phyloP scores from a whole-genome alignment of 257 asterid species.

The Euphrasia confusa region DNA sequence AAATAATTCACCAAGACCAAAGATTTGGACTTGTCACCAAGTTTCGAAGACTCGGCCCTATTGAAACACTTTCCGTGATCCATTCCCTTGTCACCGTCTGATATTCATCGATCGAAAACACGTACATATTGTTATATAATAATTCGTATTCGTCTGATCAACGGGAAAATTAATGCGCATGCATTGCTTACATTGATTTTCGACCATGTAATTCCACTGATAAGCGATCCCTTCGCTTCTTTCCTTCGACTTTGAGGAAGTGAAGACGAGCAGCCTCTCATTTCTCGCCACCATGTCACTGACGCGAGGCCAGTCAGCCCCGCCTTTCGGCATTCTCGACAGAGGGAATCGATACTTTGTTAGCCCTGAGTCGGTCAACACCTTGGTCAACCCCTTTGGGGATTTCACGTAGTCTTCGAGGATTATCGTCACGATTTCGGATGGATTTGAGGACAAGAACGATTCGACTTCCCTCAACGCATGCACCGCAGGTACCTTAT shows the following conservation, averaged over 20 bases:
- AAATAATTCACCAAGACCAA: conserved; percentile 66
- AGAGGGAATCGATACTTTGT: conserved; percentile 74
- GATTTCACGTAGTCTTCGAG: conserved; percentile 75
- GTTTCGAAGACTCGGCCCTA: conserved; percentile 59
- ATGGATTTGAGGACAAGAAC: conserved; percentile 58
- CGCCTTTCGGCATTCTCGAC: conserved; percentile 67
- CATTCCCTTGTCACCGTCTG: conserved; percentile 89
- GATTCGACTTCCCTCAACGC: conserved; percentile 59
- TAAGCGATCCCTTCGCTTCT: conserved; percentile 70
- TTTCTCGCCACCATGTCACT: conserved; percentile 59
- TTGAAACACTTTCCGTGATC: conserved; percentile 54
- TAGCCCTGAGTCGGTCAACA: conserved; percentile 61
- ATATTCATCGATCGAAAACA: neutral
- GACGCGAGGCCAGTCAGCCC: conserved; percentile 75
- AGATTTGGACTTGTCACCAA: conserved; percentile 57
- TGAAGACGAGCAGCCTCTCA: conserved; percentile 67
- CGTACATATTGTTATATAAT: neutral
- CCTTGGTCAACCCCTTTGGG: conserved; percentile 65
- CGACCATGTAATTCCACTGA: conserved; percentile 98
- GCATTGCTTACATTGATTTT: conserved; percentile 59
- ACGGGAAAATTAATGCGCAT: too few species aligned
- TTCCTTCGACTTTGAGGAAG: conserved; percentile 59
- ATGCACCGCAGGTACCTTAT: conserved; percentile 52
- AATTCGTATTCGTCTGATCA: too few species aligned
- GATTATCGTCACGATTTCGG: conserved; percentile 72